Evolutionary conservation across 768 basidiomycete species (phyloP).

Genomic region (Lactarius psammicola): DNA sequence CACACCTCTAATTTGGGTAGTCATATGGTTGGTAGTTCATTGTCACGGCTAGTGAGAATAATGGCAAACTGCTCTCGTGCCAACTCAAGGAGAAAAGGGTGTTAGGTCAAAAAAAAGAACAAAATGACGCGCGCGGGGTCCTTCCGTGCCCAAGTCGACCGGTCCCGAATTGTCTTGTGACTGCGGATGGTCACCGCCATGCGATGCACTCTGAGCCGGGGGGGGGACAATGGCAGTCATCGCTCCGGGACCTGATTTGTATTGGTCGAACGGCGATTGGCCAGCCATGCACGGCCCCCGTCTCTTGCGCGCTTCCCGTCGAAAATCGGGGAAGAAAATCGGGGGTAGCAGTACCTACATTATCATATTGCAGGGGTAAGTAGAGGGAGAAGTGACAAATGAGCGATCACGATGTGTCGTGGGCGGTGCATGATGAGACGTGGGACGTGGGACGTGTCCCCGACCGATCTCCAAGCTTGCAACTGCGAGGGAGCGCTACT

Average conservation of each 20-base stretch:
- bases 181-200: neutral
- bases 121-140: neutral
- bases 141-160: neutral
- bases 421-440: neutral
- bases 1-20: neutral
- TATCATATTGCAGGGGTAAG: too few species aligned
- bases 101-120: neutral
- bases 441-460: neutral
- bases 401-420: neutral
- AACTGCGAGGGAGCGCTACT: neutral
- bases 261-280: neutral
- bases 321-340: neutral
- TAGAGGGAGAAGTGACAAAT: neutral
- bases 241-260: neutral
- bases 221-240: neutral
- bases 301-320: neutral
- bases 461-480: neutral
- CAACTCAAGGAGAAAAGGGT: neutral
- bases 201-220: neutral
- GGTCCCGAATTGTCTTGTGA: neutral
- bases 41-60: neutral
- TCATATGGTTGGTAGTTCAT: too few species aligned
- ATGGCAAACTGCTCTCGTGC: neutral
- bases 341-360: too few species aligned
- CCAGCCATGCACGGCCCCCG: neutral